These are phyloP conservation scores for Polytrichum commune DNA, from an alignment of 225 moss, liverwort and hornwort species.

Conservation along the genomic window DNA sequence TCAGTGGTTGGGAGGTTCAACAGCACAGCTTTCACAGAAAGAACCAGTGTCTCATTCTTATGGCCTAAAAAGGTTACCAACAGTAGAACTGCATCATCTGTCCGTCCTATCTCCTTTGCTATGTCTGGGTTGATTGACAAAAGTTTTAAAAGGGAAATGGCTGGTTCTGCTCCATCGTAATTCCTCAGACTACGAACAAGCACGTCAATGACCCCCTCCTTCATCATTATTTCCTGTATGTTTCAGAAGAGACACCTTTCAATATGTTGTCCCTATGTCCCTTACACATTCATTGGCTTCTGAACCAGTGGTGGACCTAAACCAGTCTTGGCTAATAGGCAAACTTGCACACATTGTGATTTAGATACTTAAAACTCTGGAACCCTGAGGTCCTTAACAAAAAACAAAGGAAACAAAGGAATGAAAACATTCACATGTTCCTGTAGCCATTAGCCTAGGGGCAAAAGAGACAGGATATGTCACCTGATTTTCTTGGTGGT, in stretches of 20 bases:
- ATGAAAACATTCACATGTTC: too few relatives aligned
- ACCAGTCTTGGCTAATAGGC: too few relatives aligned
- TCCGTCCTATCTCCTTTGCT: constrained; percentile 68
- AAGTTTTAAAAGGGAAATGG: constrained; percentile 54
- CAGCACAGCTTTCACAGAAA: constrained; percentile 62
- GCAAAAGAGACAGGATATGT: neutral
- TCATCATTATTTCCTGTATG: constrained; percentile 65
- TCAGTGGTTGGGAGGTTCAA: constrained; percentile 84
- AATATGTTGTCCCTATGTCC: too few relatives aligned
- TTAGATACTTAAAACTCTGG: too few relatives aligned
- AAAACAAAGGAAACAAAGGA: too few relatives aligned
- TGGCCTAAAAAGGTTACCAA: constrained; percentile 76
- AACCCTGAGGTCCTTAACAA: too few relatives aligned
- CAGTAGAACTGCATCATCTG: constrained; percentile 66
- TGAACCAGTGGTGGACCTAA: too few relatives aligned
- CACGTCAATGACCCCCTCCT: constrained; percentile 70
- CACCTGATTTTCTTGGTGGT: constrained; percentile 73
- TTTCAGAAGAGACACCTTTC: neutral
- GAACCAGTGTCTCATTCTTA: constrained; percentile 40
- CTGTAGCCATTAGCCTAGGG: neutral
- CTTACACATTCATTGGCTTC: too few relatives aligned
- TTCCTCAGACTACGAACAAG: constrained; percentile 58
- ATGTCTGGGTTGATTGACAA: constrained; percentile 55
- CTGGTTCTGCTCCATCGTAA: constrained; percentile 61
- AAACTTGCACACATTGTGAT: too few relatives aligned